Conservation (phyloP, 1,284 basidiomycete species). For the Peniophora sp. region DNA sequence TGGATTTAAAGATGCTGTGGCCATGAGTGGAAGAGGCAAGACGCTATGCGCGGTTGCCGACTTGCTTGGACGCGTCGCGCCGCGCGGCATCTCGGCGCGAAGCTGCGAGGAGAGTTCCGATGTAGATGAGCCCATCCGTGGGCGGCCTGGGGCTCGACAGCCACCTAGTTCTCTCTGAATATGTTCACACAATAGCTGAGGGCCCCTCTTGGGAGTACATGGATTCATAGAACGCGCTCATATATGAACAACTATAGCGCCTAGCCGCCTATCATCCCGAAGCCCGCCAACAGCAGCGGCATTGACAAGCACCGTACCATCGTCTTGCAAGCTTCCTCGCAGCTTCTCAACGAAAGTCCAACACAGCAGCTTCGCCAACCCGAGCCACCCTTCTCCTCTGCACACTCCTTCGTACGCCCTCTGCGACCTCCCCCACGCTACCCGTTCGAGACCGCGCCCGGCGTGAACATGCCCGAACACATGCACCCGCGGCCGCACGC, state of each 20-base stretch:
- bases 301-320: constrained; percentile 21
- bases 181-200: no score
- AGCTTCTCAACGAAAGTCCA: constrained; percentile 4
- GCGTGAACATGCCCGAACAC: constrained; percentile 37
- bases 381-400: constrained; percentile 9
- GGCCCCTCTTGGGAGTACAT: no score
- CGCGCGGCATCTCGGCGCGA: not conserved
- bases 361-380: constrained; percentile 15
- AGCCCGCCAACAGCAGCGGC: constrained; percentile 19
- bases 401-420: constrained; percentile 23
- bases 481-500: constrained; percentile 25
- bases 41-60: no score
- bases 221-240: no score
- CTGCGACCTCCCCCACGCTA: constrained; percentile 24
- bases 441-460: constrained; percentile 22
- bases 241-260: not conserved
- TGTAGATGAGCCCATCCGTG: no score
- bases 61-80: not conserved
- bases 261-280: constrained; percentile 13
- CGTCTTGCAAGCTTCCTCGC: not conserved
- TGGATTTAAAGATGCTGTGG: no score
- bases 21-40: no score
- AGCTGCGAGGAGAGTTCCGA: not conserved
- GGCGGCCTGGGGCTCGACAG: no score
- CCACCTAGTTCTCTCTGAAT: no score